phyloP scores from a whole-genome alignment of 2,329 filamentous ascomycete species.

The Bipolaris sorokiniana region DNA sequence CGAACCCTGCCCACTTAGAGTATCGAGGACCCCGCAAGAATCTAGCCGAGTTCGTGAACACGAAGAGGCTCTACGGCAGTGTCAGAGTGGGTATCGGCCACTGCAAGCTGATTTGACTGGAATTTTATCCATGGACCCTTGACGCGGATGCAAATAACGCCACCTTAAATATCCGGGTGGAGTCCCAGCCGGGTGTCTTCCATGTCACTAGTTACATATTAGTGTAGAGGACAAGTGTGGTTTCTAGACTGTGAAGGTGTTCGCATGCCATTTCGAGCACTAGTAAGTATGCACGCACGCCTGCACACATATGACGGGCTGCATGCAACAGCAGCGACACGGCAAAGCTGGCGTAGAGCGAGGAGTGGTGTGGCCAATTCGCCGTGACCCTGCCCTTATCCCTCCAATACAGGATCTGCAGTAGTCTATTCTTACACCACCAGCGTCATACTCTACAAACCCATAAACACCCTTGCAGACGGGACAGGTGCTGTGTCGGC shows the following conservation, averaged over 20 bases:
- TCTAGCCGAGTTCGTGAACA: conserved; percentile 1
- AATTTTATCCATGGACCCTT: conserved; percentile 11
- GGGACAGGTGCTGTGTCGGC: conserved; percentile 8
- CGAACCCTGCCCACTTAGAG: background rate
- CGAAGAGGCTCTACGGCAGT: conserved; percentile 13
- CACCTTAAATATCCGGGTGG: conserved; percentile 20
- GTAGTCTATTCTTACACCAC: conserved; percentile 10
- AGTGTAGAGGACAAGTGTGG: conserved; percentile 15
- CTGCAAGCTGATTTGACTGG: conserved; percentile 10
- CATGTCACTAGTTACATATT: conserved; percentile 18
- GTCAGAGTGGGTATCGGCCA: conserved; percentile 3
- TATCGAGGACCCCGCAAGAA: conserved; percentile 5
- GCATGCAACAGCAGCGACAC: background rate
- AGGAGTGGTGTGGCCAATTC: background rate
- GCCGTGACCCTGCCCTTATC: background rate
- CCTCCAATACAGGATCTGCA: conserved; percentile 4
- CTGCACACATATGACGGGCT: background rate
- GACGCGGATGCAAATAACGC: conserved; percentile 18
- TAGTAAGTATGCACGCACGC: background rate
- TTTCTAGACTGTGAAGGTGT: conserved; percentile 20
- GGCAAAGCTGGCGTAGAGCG: background rate
- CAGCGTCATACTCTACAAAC: conserved; percentile 4
- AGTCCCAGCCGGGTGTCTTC: conserved; percentile 23
- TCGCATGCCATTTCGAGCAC: conserved; percentile 12
- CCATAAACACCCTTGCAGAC: conserved; percentile 12